These are phyloP conservation scores for Fraxinus americana DNA, from an alignment of 257 asterid genomes.

Conservation along the genomic window DNA sequence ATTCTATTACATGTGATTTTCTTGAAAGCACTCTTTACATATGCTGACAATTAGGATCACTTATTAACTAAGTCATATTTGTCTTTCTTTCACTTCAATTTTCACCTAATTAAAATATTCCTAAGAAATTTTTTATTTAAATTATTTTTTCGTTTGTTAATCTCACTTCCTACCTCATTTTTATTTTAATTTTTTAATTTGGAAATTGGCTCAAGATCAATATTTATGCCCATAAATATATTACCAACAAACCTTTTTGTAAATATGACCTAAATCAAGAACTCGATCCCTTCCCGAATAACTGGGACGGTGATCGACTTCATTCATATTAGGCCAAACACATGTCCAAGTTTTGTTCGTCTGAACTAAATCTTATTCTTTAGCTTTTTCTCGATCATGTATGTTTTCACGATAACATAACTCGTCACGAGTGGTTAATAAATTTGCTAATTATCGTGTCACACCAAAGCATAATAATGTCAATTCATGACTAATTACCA, in stretches of 20 bases:
- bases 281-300: neutral
- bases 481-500: neutral
- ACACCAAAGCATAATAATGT: neutral
- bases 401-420: no score
- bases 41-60: neutral
- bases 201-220: constrained; percentile 32
- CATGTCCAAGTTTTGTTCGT: neutral
- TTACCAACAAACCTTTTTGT: no score
- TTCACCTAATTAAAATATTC: neutral
- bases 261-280: neutral
- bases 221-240: neutral
- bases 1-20: neutral
- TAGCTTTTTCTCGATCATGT: no score
- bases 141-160: neutral
- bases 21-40: neutral
- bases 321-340: no score
- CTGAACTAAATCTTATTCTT: no score
- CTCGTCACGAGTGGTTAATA: no score
- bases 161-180: no score
- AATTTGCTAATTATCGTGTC: no score
- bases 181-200: no score
- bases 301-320: no score
- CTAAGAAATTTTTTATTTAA: neutral
- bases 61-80: neutral
- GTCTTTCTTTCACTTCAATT: neutral